A percentile compares a stretch with the other conserved stretches of the same genome.
phyloP scores from a whole-genome alignment of 2,329 filamentous ascomycete species.

The Periconia sp. region DNA sequence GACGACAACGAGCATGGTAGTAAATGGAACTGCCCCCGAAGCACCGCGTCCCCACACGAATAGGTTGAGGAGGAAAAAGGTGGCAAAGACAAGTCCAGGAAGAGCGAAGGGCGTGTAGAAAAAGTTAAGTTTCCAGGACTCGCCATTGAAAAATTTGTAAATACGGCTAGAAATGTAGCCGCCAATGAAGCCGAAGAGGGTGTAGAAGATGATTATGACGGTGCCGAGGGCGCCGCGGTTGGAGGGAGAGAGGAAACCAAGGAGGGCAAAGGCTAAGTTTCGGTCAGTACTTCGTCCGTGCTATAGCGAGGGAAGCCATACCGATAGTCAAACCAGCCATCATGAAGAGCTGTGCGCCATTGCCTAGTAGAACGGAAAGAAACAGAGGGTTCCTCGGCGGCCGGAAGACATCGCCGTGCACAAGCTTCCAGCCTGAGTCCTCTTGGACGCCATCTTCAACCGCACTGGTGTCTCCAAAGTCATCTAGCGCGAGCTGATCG shows the following conservation, averaged over 20 bases:
- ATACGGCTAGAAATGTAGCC: constrained; percentile 86
- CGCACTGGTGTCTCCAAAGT: constrained; percentile 76
- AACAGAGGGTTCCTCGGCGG: constrained; percentile 82
- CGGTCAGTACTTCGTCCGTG: background rate
- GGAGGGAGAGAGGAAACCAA: constrained; percentile 93
- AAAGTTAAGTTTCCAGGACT: constrained; percentile 95
- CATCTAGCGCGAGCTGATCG: constrained; percentile 88
- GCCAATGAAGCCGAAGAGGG: constrained; percentile 87
- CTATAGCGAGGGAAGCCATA: no score
- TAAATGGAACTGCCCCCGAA: constrained; percentile 92
- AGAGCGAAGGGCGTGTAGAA: constrained; percentile 83
- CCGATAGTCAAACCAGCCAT: constrained; percentile 94
- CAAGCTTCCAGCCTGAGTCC: constrained; percentile 97
- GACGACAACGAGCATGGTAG: constrained; percentile 93
- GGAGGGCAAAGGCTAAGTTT: constrained; percentile 74
- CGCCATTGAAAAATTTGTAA: constrained; percentile 95
- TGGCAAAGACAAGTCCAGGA: constrained; percentile 82
- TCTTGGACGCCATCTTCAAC: constrained; percentile 94
- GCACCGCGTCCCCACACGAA: constrained; percentile 95
- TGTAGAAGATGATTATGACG: constrained; percentile 92
- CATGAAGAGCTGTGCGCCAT: constrained; percentile 94
- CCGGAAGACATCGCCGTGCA: constrained; percentile 97
- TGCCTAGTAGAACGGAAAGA: constrained; percentile 86
- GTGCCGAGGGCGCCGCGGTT: constrained; percentile 94
- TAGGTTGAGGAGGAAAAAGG: constrained; percentile 93